Percentiles rank a stretch among this genome's conserved stretches.
Conservation (phyloP, 2,329 filamentous ascomycete genomes). For the Ophiocordyceps robertsii region DNA sequence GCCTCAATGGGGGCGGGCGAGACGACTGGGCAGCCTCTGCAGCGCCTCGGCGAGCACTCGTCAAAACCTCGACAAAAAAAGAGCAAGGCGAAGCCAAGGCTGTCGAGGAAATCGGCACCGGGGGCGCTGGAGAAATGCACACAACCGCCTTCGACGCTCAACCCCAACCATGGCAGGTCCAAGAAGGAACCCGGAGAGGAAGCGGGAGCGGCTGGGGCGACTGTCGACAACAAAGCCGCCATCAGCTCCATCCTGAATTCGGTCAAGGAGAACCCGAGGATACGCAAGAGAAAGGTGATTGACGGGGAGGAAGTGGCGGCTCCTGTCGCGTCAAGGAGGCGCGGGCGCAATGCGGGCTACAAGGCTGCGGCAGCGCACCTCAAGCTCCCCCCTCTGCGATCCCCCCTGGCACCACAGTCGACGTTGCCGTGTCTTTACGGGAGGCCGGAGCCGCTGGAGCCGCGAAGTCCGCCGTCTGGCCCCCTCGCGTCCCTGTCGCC, state of each 20-base stretch:
- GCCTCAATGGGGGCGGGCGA: constrained; percentile 6
- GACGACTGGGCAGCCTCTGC: not conserved
- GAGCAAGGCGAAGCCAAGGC: constrained; percentile 14
- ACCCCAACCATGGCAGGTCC: constrained; percentile 21
- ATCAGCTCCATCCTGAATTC: constrained; percentile 34
- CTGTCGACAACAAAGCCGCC: constrained; percentile 1
- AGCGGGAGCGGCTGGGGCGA: not conserved
- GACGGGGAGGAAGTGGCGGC: constrained; percentile 21
- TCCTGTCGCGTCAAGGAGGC: constrained; percentile 5
- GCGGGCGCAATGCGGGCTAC: constrained; percentile 1
- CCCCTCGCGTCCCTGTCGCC: constrained; percentile 17
- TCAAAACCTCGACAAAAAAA: constrained; percentile 2
- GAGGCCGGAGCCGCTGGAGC: constrained; percentile 16
- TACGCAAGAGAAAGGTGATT: constrained; percentile 33
- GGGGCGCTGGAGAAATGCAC: constrained; percentile 17
- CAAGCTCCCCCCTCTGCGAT: constrained; percentile 17
- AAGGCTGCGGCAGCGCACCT: constrained; percentile 6
- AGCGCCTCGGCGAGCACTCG: not conserved
- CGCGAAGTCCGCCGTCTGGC: constrained; percentile 12
- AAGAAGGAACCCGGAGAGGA: constrained; percentile 5
- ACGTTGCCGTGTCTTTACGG: constrained; percentile 5
- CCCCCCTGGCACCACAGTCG: constrained; percentile 7
- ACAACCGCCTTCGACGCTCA: constrained; percentile 18
- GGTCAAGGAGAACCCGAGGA: constrained; percentile 34
- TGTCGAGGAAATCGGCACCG: constrained; percentile 26